These are phyloP conservation scores for Alternaria sp. DNA, from an alignment of 2,329 filamentous ascomycete genomes.

Conservation along the genomic window DNA sequence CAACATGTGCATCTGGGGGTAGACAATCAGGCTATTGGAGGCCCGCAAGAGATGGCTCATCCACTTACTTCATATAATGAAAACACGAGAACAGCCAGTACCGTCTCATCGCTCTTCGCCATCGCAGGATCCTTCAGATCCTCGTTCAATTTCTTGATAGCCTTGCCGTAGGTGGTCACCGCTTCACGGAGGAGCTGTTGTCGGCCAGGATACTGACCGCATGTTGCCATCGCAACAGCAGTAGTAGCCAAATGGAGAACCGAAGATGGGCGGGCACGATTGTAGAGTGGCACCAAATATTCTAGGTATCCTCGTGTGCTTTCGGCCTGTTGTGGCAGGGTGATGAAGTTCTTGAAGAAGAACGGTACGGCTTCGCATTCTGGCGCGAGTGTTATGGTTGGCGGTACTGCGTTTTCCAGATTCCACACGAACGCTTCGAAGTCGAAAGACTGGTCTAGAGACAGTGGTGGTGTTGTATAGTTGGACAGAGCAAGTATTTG, in stretches of 20 bases:
- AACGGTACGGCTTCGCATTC: slow-evolving; percentile 49
- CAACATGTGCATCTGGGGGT: neutral
- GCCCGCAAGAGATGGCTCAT: slow-evolving; percentile 20
- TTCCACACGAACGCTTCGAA: slow-evolving; percentile 43
- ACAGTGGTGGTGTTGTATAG: slow-evolving; percentile 16
- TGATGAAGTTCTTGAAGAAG: slow-evolving; percentile 52
- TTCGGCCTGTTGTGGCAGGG: slow-evolving; percentile 46
- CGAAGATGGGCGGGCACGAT: slow-evolving; percentile 40
- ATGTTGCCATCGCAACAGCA: slow-evolving; percentile 47
- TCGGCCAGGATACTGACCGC: slow-evolving; percentile 48
- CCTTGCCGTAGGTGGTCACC: slow-evolving; percentile 45
- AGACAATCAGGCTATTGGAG: slow-evolving; percentile 22
- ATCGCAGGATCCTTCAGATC: slow-evolving; percentile 44
- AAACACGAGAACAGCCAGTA: slow-evolving; percentile 50
- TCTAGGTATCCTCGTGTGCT: slow-evolving; percentile 49
- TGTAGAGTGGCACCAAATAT: slow-evolving; percentile 48
- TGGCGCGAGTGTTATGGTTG: slow-evolving; percentile 35
- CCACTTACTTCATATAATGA: slow-evolving; percentile 51
- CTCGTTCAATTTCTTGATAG: slow-evolving; percentile 45
- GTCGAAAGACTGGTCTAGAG: slow-evolving; percentile 20
- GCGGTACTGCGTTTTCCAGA: slow-evolving; percentile 33
- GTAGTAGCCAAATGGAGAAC: slow-evolving; percentile 50
- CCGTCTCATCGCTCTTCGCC: slow-evolving; percentile 47
- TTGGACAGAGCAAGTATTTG: slow-evolving; percentile 32
- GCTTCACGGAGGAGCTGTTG: slow-evolving; percentile 43